Percentiles rank a stretch among this genome's conserved stretches.
These are phyloP conservation scores for Starmerella vitae DNA, from an alignment of 805 yeast genomes.

Conservation along the genomic window DNA sequence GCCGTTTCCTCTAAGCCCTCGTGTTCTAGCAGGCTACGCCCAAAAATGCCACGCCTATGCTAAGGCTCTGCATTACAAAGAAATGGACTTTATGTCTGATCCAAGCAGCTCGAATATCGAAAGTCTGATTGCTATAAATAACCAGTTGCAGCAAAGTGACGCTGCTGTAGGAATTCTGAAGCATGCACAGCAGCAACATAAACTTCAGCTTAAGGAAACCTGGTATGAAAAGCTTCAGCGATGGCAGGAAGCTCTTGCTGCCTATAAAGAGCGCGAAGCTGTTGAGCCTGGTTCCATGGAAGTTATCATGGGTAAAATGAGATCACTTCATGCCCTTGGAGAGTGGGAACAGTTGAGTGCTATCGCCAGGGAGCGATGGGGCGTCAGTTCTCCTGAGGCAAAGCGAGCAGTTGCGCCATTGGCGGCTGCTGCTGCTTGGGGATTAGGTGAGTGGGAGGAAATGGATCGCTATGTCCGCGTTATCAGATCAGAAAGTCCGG, in stretches of 20 bases:
- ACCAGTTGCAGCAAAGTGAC: slow-evolving; percentile 89
- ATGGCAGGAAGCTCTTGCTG: slow-evolving; percentile 95
- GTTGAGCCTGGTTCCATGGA: slow-evolving; percentile 52
- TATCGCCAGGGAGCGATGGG: slow-evolving; percentile 80
- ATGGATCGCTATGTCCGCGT: slow-evolving; percentile 84
- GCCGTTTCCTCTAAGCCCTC: slow-evolving; percentile 80
- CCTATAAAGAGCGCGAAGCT: slow-evolving; percentile 66
- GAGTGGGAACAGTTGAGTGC: slow-evolving; percentile 92
- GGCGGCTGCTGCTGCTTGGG: slow-evolving; percentile 99
- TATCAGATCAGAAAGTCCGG: slow-evolving; percentile 87
- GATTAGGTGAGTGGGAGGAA: slow-evolving; percentile 89
- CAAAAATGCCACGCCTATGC: slow-evolving; percentile 96
- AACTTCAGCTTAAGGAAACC: slow-evolving; percentile 78
- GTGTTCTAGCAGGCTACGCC: slow-evolving; percentile 82
- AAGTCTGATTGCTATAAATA: slow-evolving; percentile 79
- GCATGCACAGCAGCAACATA: slow-evolving; percentile 76
- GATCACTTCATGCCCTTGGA: slow-evolving; percentile 95
- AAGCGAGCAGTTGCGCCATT: slow-evolving; percentile 82
- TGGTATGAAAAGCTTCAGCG: slow-evolving; percentile 96
- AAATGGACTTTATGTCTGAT: slow-evolving; percentile 83
- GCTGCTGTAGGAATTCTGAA: slow-evolving; percentile 95
- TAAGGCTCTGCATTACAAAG: slow-evolving; percentile 91
- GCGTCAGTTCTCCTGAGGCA: slow-evolving; percentile 52
- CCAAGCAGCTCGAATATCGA: slow-evolving; percentile 88
- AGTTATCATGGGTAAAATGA: slow-evolving; percentile 92